phyloP scores from a whole-genome alignment of 2,329 filamentous ascomycete genomes.

The Fusarium pseudonygamai region DNA sequence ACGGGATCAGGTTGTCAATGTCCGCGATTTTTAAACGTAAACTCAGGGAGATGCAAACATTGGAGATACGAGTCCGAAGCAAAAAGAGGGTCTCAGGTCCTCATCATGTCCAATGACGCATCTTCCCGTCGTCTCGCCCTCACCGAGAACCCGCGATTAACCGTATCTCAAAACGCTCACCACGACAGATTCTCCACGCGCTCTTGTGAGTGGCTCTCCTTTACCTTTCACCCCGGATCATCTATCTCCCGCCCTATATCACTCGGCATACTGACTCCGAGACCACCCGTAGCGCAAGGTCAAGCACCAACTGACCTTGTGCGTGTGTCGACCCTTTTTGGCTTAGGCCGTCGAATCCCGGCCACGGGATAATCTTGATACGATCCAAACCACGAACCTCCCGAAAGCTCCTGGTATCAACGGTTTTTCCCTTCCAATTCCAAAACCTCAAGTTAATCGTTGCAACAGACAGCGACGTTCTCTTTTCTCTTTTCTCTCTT shows the following conservation, averaged over 20 bases:
- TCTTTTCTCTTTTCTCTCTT: not conserved
- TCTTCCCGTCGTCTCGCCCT: conserved; percentile 26
- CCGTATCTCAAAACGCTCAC: conserved; percentile 32
- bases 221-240: conserved; percentile 27
- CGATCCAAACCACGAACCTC: conserved; percentile 40
- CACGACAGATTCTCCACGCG: conserved; percentile 7
- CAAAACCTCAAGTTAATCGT: conserved; percentile 21
- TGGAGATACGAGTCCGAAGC: conserved; percentile 31
- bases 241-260: conserved; percentile 30
- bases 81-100: conserved; percentile 17
- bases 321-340: conserved; percentile 34
- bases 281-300: conserved; percentile 42
- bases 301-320: conserved; percentile 20
- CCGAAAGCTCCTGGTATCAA: conserved; percentile 42
- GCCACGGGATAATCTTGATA: conserved; percentile 46
- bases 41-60: conserved; percentile 2
- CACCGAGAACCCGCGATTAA: conserved; percentile 44
- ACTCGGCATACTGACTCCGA: conserved; percentile 42
- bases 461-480: conserved; percentile 20
- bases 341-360: conserved; percentile 38
- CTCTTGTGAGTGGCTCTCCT: conserved; percentile 19
- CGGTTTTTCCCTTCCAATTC: conserved; percentile 42
- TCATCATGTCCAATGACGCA: conserved; percentile 35
- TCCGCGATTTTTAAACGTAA: conserved; percentile 29
- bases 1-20: conserved; percentile 26